These are phyloP conservation scores for Candida quercuum DNA, from an alignment of 805 yeast genomes.

Conservation along the genomic window DNA sequence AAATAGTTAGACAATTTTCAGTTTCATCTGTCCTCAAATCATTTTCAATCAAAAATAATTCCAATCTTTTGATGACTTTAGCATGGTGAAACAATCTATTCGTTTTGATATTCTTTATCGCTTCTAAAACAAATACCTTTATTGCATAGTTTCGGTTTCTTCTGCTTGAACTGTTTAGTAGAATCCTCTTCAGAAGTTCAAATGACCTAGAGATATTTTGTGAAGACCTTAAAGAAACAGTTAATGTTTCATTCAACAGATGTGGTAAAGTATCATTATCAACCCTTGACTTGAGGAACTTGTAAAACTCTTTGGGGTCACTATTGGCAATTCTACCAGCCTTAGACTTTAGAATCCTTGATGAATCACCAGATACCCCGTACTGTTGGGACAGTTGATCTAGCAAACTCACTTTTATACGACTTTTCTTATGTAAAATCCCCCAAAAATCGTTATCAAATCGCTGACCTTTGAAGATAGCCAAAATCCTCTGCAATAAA, in stretches of 20 bases:
- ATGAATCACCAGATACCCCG: constrained; percentile 1
- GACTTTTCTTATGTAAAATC: constrained; percentile 7
- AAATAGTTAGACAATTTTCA: constrained; percentile 12
- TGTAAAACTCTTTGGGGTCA: constrained; percentile 10
- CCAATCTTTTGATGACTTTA: constrained; percentile 10
- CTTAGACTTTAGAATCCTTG: constrained; percentile 5
- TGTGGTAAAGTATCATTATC: constrained; percentile 4
- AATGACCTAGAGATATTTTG: constrained; percentile 3
- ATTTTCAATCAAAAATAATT: constrained; percentile 5
- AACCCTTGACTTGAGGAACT: constrained; percentile 4
- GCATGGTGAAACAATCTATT: constrained; percentile 4
- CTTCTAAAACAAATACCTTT: no score
- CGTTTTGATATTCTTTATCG: constrained; percentile 1
- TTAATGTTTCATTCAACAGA: constrained; percentile 10
- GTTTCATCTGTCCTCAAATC: constrained; percentile 6
- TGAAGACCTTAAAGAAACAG: constrained; percentile 4
- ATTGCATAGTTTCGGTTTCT: neutral
- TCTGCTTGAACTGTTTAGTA: neutral
- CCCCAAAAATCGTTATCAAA: constrained; percentile 13
- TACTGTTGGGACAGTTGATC: constrained; percentile 1
- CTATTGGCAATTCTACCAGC: constrained; percentile 6
- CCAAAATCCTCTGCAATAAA: neutral
- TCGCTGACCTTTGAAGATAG: constrained; percentile 2
- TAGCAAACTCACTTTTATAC: constrained; percentile 5
- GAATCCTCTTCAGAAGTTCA: constrained; percentile 1